Conservation (phyloP, 345 rosid genomes). For the Rhodamnia argentea region DNA sequence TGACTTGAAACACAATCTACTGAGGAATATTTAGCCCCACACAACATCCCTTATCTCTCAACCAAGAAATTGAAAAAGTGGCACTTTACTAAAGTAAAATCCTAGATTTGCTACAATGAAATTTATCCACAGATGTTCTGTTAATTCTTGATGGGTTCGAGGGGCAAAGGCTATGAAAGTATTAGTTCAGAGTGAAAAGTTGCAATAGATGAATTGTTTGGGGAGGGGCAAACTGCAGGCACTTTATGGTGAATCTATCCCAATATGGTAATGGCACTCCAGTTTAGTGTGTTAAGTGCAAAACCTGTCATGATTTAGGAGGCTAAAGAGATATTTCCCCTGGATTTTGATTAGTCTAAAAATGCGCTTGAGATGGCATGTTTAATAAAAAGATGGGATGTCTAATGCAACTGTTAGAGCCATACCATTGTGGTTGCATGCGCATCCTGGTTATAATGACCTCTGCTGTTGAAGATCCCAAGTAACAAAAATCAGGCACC, state of each 20-base stretch:
- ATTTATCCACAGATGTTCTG: not conserved
- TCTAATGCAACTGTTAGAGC: not conserved
- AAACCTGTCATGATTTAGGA: not conserved
- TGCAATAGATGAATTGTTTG: not conserved
- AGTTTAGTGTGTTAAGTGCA: not conserved
- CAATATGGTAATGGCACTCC: not conserved
- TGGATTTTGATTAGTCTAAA: not conserved
- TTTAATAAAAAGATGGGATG: not conserved
- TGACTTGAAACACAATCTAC: not conserved
- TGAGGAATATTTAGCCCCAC: not conserved
- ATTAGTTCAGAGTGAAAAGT: not conserved
- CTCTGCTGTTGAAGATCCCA: not conserved
- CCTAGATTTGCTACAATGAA: not conserved
- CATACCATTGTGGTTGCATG: not conserved
- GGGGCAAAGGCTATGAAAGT: not conserved
- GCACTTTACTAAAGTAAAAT: not conserved
- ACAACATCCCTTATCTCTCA: not conserved
- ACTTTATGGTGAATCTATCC: not conserved
- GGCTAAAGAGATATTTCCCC: not conserved
- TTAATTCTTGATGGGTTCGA: not conserved
- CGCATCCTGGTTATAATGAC: not conserved
- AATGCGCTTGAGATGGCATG: not conserved
- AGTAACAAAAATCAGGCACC: not conserved
- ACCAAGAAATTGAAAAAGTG: not conserved
- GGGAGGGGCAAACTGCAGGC: not conserved